Evolutionary conservation across 2,329 filamentous ascomycete species (phyloP).

Genomic region (Dactylellina haptotyla): DNA sequence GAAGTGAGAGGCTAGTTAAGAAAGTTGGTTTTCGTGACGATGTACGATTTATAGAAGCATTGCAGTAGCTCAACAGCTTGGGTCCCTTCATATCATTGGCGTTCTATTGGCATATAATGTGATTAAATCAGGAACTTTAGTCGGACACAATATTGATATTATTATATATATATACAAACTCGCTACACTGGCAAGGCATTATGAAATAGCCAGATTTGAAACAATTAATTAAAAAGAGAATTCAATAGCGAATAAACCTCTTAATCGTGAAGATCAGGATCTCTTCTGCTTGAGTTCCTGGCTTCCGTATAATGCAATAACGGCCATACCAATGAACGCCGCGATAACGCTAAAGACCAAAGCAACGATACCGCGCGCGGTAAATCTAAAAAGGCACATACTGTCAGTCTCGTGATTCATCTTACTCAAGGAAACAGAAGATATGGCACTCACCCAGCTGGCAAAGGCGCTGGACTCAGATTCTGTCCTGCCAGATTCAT

Average conservation of each 20-base stretch:
- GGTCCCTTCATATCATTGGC: neutral
- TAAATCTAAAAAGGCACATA: slow-evolving; percentile 66
- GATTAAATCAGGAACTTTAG: neutral
- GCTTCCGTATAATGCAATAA: slow-evolving; percentile 75
- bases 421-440: neutral
- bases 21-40: neutral
- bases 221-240: no score
- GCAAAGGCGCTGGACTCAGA: slow-evolving; percentile 67
- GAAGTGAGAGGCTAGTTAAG: slow-evolving; percentile 65
- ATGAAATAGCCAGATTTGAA: no score
- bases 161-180: slow-evolving; percentile 2
- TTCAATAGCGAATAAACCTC: neutral
- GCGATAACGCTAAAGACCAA: slow-evolving; percentile 76
- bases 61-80: neutral
- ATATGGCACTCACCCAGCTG: slow-evolving; percentile 67
- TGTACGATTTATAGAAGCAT: slow-evolving; percentile 18
- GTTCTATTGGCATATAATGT: neutral
- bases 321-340: slow-evolving; percentile 74
- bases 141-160: neutral
- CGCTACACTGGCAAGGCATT: neutral
- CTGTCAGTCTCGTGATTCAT: neutral
- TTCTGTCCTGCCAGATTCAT: slow-evolving; percentile 74
- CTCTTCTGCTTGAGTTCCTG: slow-evolving; percentile 57
- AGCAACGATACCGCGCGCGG: slow-evolving; percentile 75
- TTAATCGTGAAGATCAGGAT: slow-evolving; percentile 6